Conservation (phyloP, 108 stramenopile species). For the Cyclotella atomus region DNA sequence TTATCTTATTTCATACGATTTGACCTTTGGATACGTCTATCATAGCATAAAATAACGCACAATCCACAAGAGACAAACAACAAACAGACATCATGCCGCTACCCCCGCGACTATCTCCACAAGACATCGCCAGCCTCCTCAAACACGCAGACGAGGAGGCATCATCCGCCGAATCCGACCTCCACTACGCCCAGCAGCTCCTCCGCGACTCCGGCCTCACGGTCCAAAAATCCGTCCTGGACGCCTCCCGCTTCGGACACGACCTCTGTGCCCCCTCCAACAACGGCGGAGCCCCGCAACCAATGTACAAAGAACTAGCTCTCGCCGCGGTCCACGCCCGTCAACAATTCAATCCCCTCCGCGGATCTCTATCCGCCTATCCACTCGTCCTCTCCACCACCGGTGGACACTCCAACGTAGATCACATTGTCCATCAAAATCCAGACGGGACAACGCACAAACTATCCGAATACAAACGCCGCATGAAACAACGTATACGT, state of each 20-base stretch:
- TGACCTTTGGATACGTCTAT: not conserved
- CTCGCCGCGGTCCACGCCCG: conserved; percentile 32
- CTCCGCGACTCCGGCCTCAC: conserved; percentile 58
- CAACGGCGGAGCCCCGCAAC: not conserved
- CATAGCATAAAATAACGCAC: not conserved
- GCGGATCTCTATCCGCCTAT: conserved; percentile 38
- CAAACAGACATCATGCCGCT: conserved; percentile 6
- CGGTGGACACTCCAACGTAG: conserved; percentile 84
- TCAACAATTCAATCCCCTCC: conserved; percentile 45
- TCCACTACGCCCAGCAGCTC: conserved; percentile 48
- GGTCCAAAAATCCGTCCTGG: conserved; percentile 48
- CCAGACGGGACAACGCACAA: conserved; percentile 58
- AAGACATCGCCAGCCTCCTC: conserved; percentile 23
- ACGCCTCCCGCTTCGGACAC: conserved; percentile 22
- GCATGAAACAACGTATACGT: conserved; percentile 52
- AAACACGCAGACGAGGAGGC: conserved; percentile 37
- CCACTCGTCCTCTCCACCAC: conserved; percentile 61
- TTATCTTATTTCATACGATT: too few relatives aligned
- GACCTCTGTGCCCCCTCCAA: conserved; percentile 1
- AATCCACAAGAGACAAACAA: not conserved
- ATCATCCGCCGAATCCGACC: conserved; percentile 41
- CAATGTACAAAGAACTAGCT: conserved; percentile 27
- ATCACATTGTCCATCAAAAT: conserved; percentile 69
- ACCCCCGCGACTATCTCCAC: conserved; percentile 1
- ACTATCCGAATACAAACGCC: conserved; percentile 78